Conservation (phyloP, 495 filamentous ascomycete genomes). For the Penicillium goetzii region DNA sequence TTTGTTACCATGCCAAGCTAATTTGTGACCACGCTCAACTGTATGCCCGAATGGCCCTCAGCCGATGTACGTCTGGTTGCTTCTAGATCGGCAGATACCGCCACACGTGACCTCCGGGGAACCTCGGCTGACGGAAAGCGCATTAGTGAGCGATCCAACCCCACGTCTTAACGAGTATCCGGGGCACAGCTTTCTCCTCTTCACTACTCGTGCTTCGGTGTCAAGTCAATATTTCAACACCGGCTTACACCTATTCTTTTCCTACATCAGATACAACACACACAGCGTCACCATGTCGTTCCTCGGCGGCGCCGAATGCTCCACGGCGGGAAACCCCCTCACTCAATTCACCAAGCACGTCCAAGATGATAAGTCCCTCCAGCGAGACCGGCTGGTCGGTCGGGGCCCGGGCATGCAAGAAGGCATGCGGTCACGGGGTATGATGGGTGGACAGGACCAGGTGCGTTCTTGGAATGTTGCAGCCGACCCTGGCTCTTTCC, state of each 20-base stretch:
- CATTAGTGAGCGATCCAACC: conserved; percentile 38
- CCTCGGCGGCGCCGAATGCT: conserved; percentile 93
- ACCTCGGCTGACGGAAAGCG: conserved; percentile 40
- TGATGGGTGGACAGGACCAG: conserved; percentile 64
- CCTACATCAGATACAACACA: conserved; percentile 13
- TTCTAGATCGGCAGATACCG: neutral
- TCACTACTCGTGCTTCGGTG: conserved; percentile 9
- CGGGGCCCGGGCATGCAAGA: conserved; percentile 67
- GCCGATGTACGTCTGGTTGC: neutral
- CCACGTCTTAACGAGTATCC: conserved; percentile 36
- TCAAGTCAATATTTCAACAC: neutral
- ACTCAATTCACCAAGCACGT: conserved; percentile 96
- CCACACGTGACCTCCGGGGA: conserved; percentile 41
- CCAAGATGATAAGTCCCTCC: conserved; percentile 90
- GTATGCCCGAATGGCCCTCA: neutral
- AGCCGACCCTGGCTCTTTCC: conserved; percentile 5
- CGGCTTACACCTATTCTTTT: neutral
- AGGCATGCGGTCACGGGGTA: conserved; percentile 62
- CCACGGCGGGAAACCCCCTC: conserved; percentile 92
- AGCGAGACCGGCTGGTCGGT: conserved; percentile 83
- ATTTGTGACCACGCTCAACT: no score
- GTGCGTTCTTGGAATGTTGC: conserved; percentile 42
- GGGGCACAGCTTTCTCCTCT: conserved; percentile 18
- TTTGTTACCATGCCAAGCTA: no score
- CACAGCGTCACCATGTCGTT: conserved; percentile 74